Evolutionary conservation across 768 basidiomycete species (phyloP), one percentile per base, ranked within the genome.

Genomic region (Suillus discolor): DNA sequence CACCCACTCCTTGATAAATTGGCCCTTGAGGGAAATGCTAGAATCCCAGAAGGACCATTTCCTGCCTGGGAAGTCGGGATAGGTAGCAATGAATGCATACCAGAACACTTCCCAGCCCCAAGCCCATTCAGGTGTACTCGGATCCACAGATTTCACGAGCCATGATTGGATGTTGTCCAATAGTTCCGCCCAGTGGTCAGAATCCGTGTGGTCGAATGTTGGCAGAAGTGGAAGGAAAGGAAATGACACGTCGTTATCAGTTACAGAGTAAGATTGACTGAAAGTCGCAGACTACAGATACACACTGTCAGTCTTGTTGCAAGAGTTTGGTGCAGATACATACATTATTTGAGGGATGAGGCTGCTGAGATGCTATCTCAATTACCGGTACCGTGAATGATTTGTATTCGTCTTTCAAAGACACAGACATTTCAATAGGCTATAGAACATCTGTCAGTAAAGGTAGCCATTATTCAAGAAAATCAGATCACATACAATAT

Each of bases 191-290:
- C 63, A 65, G 28, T 59, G 41, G 23, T 62, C 28, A 23, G 34
- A 42, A 62, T 65, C 41, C 4, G 31, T 67, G 65, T 41, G 47
- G 13, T 61, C 34, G 57, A 65, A 64, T 36, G 42, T 34, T 55
- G 54, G 23, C 7, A 44, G 28, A 9, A 67, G 54, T 6, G 55
- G 64, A 15, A 65, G 49, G 36, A 65, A 65, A 4, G 47, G 31
- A 23, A 65, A 34, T 4, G 47, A 13, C 23, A 49, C 25, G 47
- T 49, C 23, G 12, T 23, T 23, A 49, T 25, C 47, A 49, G 47
- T 25, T 7, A 13, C 23, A 25, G 47, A 49, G 47, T 7, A 25
- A 49, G 23, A 49, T 25, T 51, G 25, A 51, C 25, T 25, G 13
- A 25, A 51, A 28, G 25, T 9, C 6, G 11, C 6, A 25, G 49